Base-by-base conservation (phyloP, 139 green algal species). In the Picochlorum sp. region DNA sequence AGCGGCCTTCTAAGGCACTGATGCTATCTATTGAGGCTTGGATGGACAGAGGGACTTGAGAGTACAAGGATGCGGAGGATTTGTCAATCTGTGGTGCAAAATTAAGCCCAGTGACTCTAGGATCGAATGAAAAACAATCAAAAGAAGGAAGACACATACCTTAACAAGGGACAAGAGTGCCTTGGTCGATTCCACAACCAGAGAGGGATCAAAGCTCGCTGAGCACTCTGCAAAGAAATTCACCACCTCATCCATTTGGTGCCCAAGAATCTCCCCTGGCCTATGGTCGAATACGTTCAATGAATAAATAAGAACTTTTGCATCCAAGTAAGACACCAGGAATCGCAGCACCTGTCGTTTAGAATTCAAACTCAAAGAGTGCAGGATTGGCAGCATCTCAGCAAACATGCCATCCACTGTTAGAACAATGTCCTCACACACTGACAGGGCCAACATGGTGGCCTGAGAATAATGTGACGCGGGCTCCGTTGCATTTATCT, bases 21-120 rank as follows among this genome's bases (percentile, higher is more conserved):
- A 63, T 47, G 5, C 58, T 61, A 18, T 45, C 32, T 20, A 75
- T 64, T 55, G 61, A 62, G 3, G 62, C 62, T 24, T 14, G 7
- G 26, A 66, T 60, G 2, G 69, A 63, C n/a, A 44, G 32, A 45
- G 69, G 69, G 20, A 75, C 49, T 63, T 59, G 38, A 10, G 69
- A 45, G 38, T 70, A 63, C 59, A 75, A 28, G 11, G 62, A 28
- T 6, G 62, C 60, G 4, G 62, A 71, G 4, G 52, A 54, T 10
- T 38, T 63, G 16, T 75, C 69, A 55, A 75, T 71, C 69, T 77
- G 38, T 6, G 51, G 1, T 65, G 41, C 21, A 78, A 58, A 45
- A 78, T 44, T 18, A 49, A 64, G 24, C 55, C 20, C 4, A 65
- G 58, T 5, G 59, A 64, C 13, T 64, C 71, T 52, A 73, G 41